Conservation (phyloP, 805 yeast species). For the Naumovozyma baii region DNA sequence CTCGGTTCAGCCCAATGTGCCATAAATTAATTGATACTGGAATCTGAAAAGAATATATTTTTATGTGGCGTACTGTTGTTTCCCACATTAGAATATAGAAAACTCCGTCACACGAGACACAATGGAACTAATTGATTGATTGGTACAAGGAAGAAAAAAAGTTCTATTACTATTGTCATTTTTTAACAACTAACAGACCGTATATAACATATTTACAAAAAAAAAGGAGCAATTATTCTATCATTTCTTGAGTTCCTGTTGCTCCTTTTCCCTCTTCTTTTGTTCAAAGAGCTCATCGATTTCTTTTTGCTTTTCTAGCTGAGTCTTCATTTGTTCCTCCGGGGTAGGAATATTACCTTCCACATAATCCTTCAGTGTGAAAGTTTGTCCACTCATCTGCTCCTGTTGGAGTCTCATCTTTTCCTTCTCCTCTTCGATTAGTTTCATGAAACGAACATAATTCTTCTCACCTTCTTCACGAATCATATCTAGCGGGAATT, state of each 20-base stretch:
- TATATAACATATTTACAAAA: neutral
- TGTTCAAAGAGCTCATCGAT: conserved; percentile 28
- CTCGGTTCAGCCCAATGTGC: too few relatives aligned
- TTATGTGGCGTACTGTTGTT: too few relatives aligned
- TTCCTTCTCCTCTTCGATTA: conserved; percentile 76
- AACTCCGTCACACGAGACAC: too few relatives aligned
- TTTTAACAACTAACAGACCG: too few relatives aligned
- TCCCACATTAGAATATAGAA: too few relatives aligned
- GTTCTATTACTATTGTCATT: too few relatives aligned
- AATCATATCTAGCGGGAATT: conserved; percentile 69
- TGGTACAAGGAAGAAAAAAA: too few relatives aligned
- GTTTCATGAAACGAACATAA: conserved; percentile 70
- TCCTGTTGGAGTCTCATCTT: conserved; percentile 57
- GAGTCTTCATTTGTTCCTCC: conserved; percentile 46
- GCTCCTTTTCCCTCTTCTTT: conserved; percentile 16
- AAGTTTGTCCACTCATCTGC: conserved; percentile 70
- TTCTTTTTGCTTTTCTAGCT: conserved; percentile 35
- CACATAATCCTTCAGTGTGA: conserved; percentile 75
- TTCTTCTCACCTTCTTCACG: conserved; percentile 90
- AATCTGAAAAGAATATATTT: too few relatives aligned
- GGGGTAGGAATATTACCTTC: conserved; percentile 75
- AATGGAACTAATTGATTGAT: too few relatives aligned
- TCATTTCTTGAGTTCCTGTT: neutral
- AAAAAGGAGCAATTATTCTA: too few relatives aligned
- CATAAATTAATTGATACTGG: too few relatives aligned